Conservation (phyloP, 441 rosid genomes). For the Jatropha podagrica region DNA sequence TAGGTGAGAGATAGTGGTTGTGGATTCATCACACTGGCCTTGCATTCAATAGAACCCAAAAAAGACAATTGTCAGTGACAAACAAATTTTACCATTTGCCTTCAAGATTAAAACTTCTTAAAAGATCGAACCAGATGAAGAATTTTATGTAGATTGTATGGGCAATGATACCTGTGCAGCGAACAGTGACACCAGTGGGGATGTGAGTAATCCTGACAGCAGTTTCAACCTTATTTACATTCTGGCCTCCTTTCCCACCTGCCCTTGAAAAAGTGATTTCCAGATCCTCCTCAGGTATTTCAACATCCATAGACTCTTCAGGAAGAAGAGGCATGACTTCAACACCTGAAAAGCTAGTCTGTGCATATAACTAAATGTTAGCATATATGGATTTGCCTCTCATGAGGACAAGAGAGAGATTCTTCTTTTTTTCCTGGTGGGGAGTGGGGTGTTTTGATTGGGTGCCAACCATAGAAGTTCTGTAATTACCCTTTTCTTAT, state of each 20-base stretch:
- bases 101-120: neutral
- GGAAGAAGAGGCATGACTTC: conserved; percentile 98
- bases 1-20: no score
- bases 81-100: neutral
- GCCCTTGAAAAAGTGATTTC: conserved; percentile 88
- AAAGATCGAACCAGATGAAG: neutral
- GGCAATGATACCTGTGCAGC: conserved; percentile 66
- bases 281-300: conserved; percentile 89
- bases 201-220: conserved; percentile 91
- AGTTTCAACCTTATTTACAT: conserved; percentile 93
- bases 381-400: neutral
- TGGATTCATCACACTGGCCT: no score
- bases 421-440: no score
- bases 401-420: no score
- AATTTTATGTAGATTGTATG: neutral
- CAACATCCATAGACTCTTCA: conserved; percentile 68
- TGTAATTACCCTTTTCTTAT: neutral
- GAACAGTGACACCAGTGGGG: conserved; percentile 84
- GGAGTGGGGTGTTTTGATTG: neutral
- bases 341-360: conserved; percentile 98
- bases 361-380: conserved; percentile 26
- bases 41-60: no score
- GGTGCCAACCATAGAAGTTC: neutral
- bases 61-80: no score
- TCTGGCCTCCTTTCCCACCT: conserved; percentile 98